A percentile compares a stretch with the other conserved stretches of the same genome.
These are phyloP conservation scores for Phytophthora chlamydospora DNA, from an alignment of 352 stramenopile genomes.

Conservation along the genomic window DNA sequence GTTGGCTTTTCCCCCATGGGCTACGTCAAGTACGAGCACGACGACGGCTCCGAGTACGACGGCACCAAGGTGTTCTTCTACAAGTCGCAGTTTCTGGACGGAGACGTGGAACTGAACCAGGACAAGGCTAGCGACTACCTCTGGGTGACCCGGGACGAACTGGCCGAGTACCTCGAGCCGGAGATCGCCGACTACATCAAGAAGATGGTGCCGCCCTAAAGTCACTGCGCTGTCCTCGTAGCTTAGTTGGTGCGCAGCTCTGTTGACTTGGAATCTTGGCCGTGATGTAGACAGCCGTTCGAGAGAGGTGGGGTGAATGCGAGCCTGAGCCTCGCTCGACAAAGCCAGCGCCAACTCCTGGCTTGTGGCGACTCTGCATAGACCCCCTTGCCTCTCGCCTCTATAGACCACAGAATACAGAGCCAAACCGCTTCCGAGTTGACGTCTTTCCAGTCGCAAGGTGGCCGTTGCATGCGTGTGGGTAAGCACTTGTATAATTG, in stretches of 20 bases:
- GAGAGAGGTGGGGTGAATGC: slow-evolving; percentile 18
- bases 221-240: slow-evolving; percentile 1
- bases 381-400: slow-evolving; percentile 14
- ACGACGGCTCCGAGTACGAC: slow-evolving; percentile 56
- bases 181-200: slow-evolving; percentile 74
- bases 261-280: slow-evolving; percentile 26
- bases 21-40: slow-evolving; percentile 76
- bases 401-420: slow-evolving; percentile 36
- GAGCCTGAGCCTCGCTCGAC: slow-evolving; percentile 3
- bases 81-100: slow-evolving; percentile 73
- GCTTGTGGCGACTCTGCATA: background rate
- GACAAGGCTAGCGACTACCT: slow-evolving; percentile 75
- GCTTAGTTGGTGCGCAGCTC: slow-evolving; percentile 20
- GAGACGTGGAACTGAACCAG: slow-evolving; percentile 67
- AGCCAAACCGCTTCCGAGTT: slow-evolving; percentile 21
- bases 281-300: slow-evolving; percentile 30
- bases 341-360: background rate
- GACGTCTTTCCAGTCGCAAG: background rate
- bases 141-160: slow-evolving; percentile 79
- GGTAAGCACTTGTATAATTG: slow-evolving; percentile 4
- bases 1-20: slow-evolving; percentile 82
- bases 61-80: slow-evolving; percentile 91
- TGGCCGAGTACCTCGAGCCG: slow-evolving; percentile 76
- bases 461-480: slow-evolving; percentile 1
- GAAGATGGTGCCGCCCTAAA: slow-evolving; percentile 80